Conservation (phyloP, 2,329 filamentous ascomycete species). For the Mollisia scopiformis region DNA sequence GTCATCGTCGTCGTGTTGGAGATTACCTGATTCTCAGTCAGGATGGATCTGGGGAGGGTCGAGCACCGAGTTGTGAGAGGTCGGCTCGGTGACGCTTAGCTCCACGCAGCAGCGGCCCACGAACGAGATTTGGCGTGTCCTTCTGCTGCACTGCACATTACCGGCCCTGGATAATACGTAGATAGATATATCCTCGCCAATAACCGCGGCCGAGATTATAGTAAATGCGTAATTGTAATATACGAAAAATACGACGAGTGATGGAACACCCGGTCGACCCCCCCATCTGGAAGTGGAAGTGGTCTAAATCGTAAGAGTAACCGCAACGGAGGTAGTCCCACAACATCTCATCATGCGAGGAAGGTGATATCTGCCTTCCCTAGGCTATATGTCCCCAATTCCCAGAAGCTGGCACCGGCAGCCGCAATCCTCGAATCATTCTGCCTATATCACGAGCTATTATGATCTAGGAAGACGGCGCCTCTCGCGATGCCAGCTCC, state of each 20-base stretch:
- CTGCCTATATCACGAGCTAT: not conserved
- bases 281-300: too few species aligned
- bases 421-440: not conserved
- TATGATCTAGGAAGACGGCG: not conserved
- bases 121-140: not conserved
- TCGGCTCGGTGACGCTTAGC: constrained; percentile 17
- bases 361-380: not conserved
- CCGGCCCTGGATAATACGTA: not conserved
- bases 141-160: not conserved
- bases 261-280: too few species aligned
- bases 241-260: too few species aligned
- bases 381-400: constrained; percentile 9
- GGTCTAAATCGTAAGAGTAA: too few species aligned
- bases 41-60: not conserved
- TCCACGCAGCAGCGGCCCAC: not conserved
- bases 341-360: too few species aligned
- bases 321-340: too few species aligned
- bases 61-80: constrained; percentile 9
- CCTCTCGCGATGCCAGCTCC: not conserved
- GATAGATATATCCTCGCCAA: too few species aligned
- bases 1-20: not conserved
- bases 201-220: too few species aligned
- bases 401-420: constrained; percentile 14
- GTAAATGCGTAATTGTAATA: too few species aligned
- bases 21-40: not conserved